Conservation (phyloP, 108 stramenopile genomes). For the Fistulifera pelliculosa region DNA sequence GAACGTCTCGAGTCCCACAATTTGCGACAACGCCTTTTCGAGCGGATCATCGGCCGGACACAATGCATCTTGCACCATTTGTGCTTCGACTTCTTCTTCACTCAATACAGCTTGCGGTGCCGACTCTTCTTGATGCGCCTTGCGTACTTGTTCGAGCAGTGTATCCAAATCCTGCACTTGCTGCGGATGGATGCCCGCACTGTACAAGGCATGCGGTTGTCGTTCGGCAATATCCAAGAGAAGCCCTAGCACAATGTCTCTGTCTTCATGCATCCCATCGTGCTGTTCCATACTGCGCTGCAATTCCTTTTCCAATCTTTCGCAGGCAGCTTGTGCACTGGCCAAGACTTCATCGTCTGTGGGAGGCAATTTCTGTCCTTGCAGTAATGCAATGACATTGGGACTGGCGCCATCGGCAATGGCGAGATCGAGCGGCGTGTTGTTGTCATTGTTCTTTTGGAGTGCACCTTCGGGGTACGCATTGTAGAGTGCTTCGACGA, state of each 20-base stretch:
- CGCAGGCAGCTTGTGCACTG: constrained; percentile 58
- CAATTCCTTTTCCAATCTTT: constrained; percentile 74
- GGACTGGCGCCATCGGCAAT: constrained; percentile 76
- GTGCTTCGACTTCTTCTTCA: constrained; percentile 71
- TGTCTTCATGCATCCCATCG: constrained; percentile 59
- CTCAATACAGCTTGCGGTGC: constrained; percentile 52
- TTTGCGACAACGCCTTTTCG: constrained; percentile 47
- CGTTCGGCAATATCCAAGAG: constrained; percentile 70
- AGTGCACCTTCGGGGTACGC: constrained; percentile 77
- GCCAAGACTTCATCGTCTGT: constrained; percentile 70
- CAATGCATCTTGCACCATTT: constrained; percentile 71
- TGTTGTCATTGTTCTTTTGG: constrained; percentile 84
- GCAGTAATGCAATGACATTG: constrained; percentile 74
- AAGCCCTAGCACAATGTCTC: constrained; percentile 56
- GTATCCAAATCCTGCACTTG: constrained; percentile 46
- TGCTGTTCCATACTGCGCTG: constrained; percentile 45
- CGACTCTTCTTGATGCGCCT: neutral
- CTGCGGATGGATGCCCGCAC: constrained; percentile 73
- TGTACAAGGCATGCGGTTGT: constrained; percentile 72
- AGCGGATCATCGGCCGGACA: constrained; percentile 79
- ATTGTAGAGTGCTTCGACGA: constrained; percentile 74
- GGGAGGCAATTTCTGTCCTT: constrained; percentile 72
- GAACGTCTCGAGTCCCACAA: constrained; percentile 73
- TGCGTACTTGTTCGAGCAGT: constrained; percentile 68
- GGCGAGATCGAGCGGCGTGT: constrained; percentile 77